These are phyloP conservation scores for Glycine tomentella DNA, from an alignment of 306 rosid genomes.

Conservation along the genomic window DNA sequence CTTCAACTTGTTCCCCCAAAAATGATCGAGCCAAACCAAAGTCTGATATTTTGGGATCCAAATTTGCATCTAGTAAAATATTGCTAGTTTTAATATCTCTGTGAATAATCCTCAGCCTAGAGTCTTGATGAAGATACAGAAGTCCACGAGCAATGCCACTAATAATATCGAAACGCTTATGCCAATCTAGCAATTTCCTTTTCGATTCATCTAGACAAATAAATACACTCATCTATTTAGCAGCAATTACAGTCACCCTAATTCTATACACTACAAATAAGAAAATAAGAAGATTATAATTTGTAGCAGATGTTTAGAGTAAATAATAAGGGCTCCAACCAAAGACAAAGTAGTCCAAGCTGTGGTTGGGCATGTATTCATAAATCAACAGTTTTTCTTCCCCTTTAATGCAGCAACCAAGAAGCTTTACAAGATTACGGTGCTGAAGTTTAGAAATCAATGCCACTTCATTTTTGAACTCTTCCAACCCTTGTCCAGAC, in stretches of 20 bases:
- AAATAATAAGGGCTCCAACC: neutral
- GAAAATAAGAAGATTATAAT: neutral
- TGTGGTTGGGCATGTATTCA: slow-evolving; percentile 36
- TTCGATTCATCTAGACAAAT: neutral
- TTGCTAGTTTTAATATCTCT: slow-evolving; percentile 20
- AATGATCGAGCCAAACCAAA: slow-evolving; percentile 22
- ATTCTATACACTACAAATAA: neutral
- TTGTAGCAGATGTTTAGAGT: neutral
- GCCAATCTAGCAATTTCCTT: slow-evolving; percentile 11
- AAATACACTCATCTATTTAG: neutral
- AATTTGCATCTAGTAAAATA: neutral
- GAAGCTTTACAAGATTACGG: slow-evolving; percentile 26
- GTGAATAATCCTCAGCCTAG: slow-evolving; percentile 22
- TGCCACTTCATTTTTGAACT: slow-evolving; percentile 9
- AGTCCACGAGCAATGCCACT: slow-evolving; percentile 36
- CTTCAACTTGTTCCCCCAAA: slow-evolving; percentile 1
- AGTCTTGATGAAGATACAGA: slow-evolving; percentile 39
- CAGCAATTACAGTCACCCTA: neutral
- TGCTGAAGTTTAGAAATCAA: slow-evolving; percentile 31
- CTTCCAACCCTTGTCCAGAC: neutral
- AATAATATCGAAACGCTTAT: neutral
- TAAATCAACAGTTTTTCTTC: slow-evolving; percentile 25
- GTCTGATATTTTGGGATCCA: slow-evolving; percentile 30
- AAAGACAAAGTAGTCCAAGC: slow-evolving; percentile 23
- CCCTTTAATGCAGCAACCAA: slow-evolving; percentile 31